Evolutionary conservation across 192 early-diverging fungal genomes (phyloP), one percentile per base, ranked within the genome.

Genomic region (Coemansia sp.): DNA sequence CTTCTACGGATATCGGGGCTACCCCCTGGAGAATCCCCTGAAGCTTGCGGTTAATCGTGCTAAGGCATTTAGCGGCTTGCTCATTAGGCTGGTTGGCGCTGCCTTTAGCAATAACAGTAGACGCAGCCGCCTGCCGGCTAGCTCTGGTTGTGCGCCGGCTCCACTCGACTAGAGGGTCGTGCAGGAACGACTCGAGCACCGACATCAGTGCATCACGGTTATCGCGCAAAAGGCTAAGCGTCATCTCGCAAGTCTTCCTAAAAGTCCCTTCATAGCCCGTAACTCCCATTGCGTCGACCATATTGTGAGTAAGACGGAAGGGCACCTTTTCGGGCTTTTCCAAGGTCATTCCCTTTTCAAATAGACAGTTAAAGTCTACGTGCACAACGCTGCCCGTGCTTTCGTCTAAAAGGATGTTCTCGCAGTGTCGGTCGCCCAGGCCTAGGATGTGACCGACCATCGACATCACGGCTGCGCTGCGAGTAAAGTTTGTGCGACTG

Each of bases 391-490:
- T 92, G 9, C 97, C 97, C 7, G 84, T 89, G 22, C 74, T 73
- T 36, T 90, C 86, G 68, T 98, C 93, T 39, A 98, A 84, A 46
- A 97, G 60, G 46, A 98, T 90, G 72, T 98, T 98, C 64, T 97
- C 94, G 16, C 90, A 90, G 72, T 98, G 97, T 0, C 97, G 83
- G 69, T 98, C 97, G 34, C 97, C 97, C 30, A 98, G 75, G 67
- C 96, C 97, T 19, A 98, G 82, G 27, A 98, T 84, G 66, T 93
- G 87, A 1, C 97, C 97, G 1, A 97, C 91, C 85, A 98, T 97
- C 1, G 95, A 96, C 93, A 98, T 97, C 8, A 93, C 93, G 0
- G 97, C 95, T 0, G 85, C 82, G 9, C 95, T 95, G 25, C 89
- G 78, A 2, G 88, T 85, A 69, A 93, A 98, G 24, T 77, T 78